Base-by-base conservation (phyloP, 306 rosid species). In the Lathyrus tuberosus region DNA sequence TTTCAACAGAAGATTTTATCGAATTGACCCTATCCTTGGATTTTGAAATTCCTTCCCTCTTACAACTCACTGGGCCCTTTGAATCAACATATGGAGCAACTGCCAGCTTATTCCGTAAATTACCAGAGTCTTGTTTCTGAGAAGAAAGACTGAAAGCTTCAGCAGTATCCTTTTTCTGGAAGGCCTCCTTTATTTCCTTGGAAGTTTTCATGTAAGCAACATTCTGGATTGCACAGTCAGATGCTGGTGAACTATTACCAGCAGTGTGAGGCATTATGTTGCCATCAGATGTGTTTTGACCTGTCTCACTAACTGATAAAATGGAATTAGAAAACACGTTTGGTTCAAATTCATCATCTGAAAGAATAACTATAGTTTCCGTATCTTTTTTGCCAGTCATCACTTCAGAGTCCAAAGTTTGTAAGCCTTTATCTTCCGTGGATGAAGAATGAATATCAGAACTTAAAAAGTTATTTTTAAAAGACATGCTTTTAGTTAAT, bases 331-430 rank as follows among this genome's bases (percentile, higher is more conserved):
- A 54, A 69, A 44, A 60, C 62, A 56, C 65, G 64, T 65, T 60
- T 44, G 81, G 70, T 70, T 78, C 84, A 71, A 58, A 78, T 77
- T 94, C 98, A 74, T 88, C 96, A 81, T 94, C 98, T 51, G 96
- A 94, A 77, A 88, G 91, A 64, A 94, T 76, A 77, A 88, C 81
- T 65, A 83, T 18, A 62, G 74, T 65, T 71, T 78, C 77, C 41
- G 24, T 33, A 41, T 44, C 73, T 44, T 75, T 79, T 82, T 74
- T 71, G 65, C 72, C 16, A 24, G 70, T 41, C 52, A 31, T 72
- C 43, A 44, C 49, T 65, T 74, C 68, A 14, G 82, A 77, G 73
- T 76, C 83, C 70, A 77, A 43, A 42, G 67, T 76, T 69, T 69
- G 81, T 49, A 64, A 42, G 35, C 71, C 90, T 59, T 38, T 48